These are phyloP conservation scores for Oldenlandia corymbosa DNA, from an alignment of 257 asterid species.

Conservation along the genomic window DNA sequence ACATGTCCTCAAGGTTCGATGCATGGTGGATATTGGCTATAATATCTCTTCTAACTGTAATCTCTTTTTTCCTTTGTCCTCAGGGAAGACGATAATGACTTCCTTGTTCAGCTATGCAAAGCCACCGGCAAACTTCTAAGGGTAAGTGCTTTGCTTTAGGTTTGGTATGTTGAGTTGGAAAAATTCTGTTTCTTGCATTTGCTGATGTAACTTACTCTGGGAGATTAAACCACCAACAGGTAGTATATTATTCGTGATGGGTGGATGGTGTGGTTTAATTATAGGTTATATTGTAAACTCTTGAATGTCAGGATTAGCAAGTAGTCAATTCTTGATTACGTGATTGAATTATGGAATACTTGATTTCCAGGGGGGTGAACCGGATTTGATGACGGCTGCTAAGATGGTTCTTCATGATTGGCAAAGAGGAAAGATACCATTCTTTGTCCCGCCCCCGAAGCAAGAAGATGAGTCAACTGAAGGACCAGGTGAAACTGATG, in stretches of 20 bases:
- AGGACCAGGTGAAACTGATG: slow-evolving; percentile 26
- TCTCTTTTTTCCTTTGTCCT: slow-evolving; percentile 1
- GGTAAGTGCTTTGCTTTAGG: slow-evolving; percentile 31
- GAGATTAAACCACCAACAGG: not conserved
- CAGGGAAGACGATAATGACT: slow-evolving; percentile 84
- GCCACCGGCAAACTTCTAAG: slow-evolving; percentile 75
- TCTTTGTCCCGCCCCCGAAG: slow-evolving; percentile 72
- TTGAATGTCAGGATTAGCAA: too few relatives aligned
- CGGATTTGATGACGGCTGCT: slow-evolving; percentile 77
- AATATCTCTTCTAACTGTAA: not conserved
- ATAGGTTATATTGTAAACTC: too few relatives aligned
- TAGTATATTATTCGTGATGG: not conserved
- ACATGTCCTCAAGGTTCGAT: too few relatives aligned
- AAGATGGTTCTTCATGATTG: slow-evolving; percentile 93
- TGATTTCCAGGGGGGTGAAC: slow-evolving; percentile 78
- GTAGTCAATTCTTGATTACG: too few relatives aligned
- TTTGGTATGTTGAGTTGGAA: not conserved
- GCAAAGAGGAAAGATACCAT: slow-evolving; percentile 91
- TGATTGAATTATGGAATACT: not conserved
- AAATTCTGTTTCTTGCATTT: not conserved
- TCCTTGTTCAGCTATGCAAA: slow-evolving; percentile 86
- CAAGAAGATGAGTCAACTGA: slow-evolving; percentile 34
- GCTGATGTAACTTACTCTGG: too few relatives aligned
- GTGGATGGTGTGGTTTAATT: not conserved
- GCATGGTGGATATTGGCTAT: too few relatives aligned